Base-by-base conservation (phyloP, 2,329 filamentous ascomycete species). In the Claviceps pazoutovae region DNA sequence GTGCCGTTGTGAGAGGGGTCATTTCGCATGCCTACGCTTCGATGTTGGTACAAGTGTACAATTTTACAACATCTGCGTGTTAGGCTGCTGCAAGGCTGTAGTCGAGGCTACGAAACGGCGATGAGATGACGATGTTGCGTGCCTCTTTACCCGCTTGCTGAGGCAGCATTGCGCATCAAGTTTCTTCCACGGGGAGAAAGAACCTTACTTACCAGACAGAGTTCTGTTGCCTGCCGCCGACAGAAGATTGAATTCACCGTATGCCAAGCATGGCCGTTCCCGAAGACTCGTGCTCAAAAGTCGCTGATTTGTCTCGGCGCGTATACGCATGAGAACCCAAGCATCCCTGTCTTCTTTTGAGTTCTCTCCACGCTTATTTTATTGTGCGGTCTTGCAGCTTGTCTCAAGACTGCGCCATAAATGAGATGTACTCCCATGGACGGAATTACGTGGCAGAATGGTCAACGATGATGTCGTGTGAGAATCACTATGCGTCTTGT, bases 1-100 rank as follows among this genome's bases (percentile, higher is more conserved):
- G 70, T 95, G 58, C 88, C 88, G 26, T 59, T 94, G 52, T 95
- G 51, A 48, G 6, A 42, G 23, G 38, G 34, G 9, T 5, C 46
- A 26, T 39, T 37, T 17, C 16, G 8, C 21, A 19, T 17, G 4
- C 17, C 9, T 19, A n/a, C 16, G n/a, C 9, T 34, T 41, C 7
- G 23, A 48, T 17, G 36, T 43, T 47, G 48, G 52, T 44, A 44
- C 50, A 47, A 50, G 44, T 46, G 34, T 6, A 17, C 26, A 17
- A 9, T 38, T 43, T 44, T 6, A n/a, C 9, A 36, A 37, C 21
- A 43, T 5, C 5, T 37, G 26, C 4, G 14, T 26, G 17, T n/a
- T 30, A 16, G 4, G 9, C 19, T 5, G 41, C 30, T 5, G 26
- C 34, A 46, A 46, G 42, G 14, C 21, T 34, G 23, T n/a, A 34